Base-by-base conservation (phyloP, 768 basidiomycete genomes). In the Tubosaeta sp. region DNA sequence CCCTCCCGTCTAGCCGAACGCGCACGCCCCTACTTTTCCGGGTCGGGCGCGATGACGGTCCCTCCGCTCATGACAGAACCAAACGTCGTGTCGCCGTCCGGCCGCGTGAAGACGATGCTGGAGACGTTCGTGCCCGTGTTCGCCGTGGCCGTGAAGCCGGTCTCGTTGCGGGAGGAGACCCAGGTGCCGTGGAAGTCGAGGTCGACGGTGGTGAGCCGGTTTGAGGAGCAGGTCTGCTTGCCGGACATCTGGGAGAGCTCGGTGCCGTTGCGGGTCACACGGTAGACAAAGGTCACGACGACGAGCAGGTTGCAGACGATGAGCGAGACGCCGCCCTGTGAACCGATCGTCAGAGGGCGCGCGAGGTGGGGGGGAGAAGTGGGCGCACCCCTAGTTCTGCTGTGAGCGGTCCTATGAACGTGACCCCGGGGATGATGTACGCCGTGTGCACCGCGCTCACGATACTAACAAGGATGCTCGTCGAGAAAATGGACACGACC, bases 381-480 rank as follows among this genome's bases (percentile, higher is more conserved):
- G 17, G 27, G 19, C 66, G 32, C 57, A 76, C 76, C 72, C 81
- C 80, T 17, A 78, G 66, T 9, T 77, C 52, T 5, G 74, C 77
- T 0, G 74, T 65, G 16, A 48, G n/a, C 0, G 50, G 59, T 26
- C 37, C 50, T 19, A 45, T 34, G 17, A 55, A 59, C 9, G 43
- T 7, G 8, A 42, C 22, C 1, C 43, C 57, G 19, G 74, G 62
- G 47, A 82, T 74, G 56, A 74, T 71, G 27, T 67, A 68, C 4
- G 48, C 60, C 0, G 75, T 75, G 43, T 80, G 80, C 3, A 80
- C 73, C 12, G 68, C 60, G 47, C 69, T 72, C 45, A 72, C 72
- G 34, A 76, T 58, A 8, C 74, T 80, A 6, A 78, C 80, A 46
- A 76, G 63, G 51, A 80, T 73, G 46, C 78, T 79, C 10, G 81